A percentile compares a stretch with the other conserved stretches of the same genome.
These are phyloP conservation scores for Penicillium soppii DNA, from an alignment of 495 filamentous ascomycete genomes.

Conservation along the genomic window DNA sequence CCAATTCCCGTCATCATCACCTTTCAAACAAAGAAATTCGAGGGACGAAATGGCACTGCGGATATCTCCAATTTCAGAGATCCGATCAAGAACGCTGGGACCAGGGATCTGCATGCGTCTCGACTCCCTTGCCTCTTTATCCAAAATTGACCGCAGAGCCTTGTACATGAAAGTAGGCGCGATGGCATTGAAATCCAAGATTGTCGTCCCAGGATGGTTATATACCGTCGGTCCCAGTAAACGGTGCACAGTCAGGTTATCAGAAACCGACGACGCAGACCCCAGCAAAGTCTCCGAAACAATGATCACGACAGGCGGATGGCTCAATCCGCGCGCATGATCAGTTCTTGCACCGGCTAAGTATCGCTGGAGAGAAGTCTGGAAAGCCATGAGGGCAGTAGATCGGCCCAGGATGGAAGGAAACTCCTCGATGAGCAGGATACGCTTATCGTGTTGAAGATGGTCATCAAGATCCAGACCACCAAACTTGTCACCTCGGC, in stretches of 20 bases:
- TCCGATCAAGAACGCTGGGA: slow-evolving; percentile 65
- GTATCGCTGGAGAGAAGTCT: slow-evolving; percentile 70
- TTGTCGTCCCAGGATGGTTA: slow-evolving; percentile 67
- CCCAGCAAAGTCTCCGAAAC: slow-evolving; percentile 83
- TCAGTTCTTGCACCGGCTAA: slow-evolving; percentile 49
- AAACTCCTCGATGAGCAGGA: slow-evolving; percentile 93
- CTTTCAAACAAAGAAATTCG: slow-evolving; percentile 84
- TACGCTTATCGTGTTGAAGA: slow-evolving; percentile 26
- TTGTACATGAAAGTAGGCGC: slow-evolving; percentile 84
- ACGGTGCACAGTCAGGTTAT: slow-evolving; percentile 87
- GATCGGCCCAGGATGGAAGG: slow-evolving; percentile 77
- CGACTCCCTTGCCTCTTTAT: slow-evolving; percentile 75
- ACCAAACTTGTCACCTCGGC: slow-evolving; percentile 72
- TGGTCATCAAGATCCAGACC: slow-evolving; percentile 59
- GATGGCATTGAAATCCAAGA: slow-evolving; percentile 89
- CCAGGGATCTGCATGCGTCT: slow-evolving; percentile 66
- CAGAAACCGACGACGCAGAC: slow-evolving; percentile 70
- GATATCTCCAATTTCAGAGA: slow-evolving; percentile 86
- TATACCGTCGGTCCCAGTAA: slow-evolving; percentile 83
- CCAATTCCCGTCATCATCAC: slow-evolving; percentile 63
- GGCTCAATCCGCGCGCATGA: slow-evolving; percentile 24
- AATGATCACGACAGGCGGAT: slow-evolving; percentile 81
- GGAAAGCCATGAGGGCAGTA: slow-evolving; percentile 68
- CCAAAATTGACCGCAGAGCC: slow-evolving; percentile 73
- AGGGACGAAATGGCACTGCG: slow-evolving; percentile 86